Evolutionary conservation across 176 grass and related monocot genomes (phyloP), one percentile per base, ranked within the genome.

Genomic region (Oryza meyeriana): DNA sequence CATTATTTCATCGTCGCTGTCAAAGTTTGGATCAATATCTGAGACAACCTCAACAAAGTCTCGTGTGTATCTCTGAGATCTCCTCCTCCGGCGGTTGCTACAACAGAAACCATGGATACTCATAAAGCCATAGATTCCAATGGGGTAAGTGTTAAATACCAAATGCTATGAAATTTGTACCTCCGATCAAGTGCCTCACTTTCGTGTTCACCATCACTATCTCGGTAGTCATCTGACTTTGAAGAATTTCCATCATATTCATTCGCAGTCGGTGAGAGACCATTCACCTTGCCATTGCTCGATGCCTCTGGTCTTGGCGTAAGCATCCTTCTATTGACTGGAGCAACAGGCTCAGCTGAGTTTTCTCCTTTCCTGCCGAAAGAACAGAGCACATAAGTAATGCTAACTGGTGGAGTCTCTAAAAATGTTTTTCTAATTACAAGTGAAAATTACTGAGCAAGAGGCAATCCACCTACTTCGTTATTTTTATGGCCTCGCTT

Each of bases 401-500:
- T 64, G 61, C 20, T 62, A 72, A 25, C 22, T 45, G 13, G 12
- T 20, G 11, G 57, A 41, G 4, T 31, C 62, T 39, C 26, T 52
- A 48, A 50, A 36, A 44, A 87, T 1, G 7, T 10, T 67, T 76
- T 64, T 52, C 17, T 57, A 16, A 34, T 72, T 58, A 57, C 25
- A 22, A 77, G 65, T 33, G 31, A 68, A 29, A 69, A 45, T 44
- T 38, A 72, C 66, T 28, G 69, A 79, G 52, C 67, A 69, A 81
- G 45, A 80, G 42, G 88, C 76, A 13, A 81, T 86, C 39, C 30
- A 87, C 93, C 72, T 95, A 99, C 97, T 99, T 99, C 18, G 97
- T 99, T 71, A 95, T 91, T 88, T 99, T 95, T 81, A 99, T 99
- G 63, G 97, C 97, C 82, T 99, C 97, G 29, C 88, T 99, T 88